Conservation (phyloP, 202 grass and related monocot genomes). For the Cymbopogon flexuosus region DNA sequence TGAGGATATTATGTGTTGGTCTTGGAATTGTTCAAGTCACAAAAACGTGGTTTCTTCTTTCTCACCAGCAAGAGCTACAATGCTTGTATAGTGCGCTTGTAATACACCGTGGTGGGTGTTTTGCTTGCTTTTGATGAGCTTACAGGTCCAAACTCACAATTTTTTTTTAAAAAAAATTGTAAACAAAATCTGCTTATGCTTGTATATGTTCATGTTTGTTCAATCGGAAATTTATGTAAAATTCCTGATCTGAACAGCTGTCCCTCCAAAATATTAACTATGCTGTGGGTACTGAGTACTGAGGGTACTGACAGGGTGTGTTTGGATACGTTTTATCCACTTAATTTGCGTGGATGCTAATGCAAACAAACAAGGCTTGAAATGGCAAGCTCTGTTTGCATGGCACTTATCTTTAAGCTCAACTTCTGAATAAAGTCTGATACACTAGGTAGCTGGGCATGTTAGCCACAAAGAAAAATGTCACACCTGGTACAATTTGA, state of each 20-base stretch:
- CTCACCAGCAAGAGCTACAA: conserved; percentile 37
- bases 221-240: not conserved
- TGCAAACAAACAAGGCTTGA: not conserved
- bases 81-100: conserved; percentile 39
- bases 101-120: conserved; percentile 13
- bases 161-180: not conserved
- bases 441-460: not conserved
- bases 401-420: not conserved
- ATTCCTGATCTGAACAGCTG: not conserved
- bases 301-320: not conserved
- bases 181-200: not conserved
- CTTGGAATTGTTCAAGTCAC: conserved; percentile 33
- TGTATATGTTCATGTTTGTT: not conserved
- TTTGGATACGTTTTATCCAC: not conserved
- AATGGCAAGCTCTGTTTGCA: not conserved
- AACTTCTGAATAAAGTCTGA: not conserved
- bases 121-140: conserved; percentile 25
- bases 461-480: not conserved
- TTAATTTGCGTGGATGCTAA: not conserved
- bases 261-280: not conserved
- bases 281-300: too few relatives aligned
- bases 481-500: not conserved
- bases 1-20: conserved; percentile 17
- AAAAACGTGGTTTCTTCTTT: conserved; percentile 36
- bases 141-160: not conserved